Evolutionary conservation across 2,329 filamentous ascomycete genomes (phyloP).

Genomic region (Ilyonectria mors-panacis): DNA sequence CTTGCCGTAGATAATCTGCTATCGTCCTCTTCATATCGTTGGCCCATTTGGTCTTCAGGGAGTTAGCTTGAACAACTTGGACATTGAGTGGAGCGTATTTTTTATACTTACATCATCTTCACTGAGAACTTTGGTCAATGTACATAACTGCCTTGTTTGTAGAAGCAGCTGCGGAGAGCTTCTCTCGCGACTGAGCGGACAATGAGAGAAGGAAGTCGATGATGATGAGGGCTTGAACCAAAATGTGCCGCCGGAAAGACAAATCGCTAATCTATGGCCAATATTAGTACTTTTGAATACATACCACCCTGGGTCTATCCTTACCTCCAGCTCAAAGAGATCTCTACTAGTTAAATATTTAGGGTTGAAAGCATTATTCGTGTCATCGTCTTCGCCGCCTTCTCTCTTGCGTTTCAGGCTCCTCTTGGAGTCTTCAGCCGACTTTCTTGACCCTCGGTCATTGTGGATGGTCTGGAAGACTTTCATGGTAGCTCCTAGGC

Average conservation of each 20-base stretch:
- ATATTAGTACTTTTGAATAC: neutral
- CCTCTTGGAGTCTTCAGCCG: slow-evolving; percentile 74
- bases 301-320: neutral
- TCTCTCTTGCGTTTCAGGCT: slow-evolving; percentile 80
- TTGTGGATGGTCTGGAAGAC: slow-evolving; percentile 68
- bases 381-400: slow-evolving; percentile 66
- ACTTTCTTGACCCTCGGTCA: slow-evolving; percentile 65
- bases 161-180: slow-evolving; percentile 74
- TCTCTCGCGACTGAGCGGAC: slow-evolving; percentile 85
- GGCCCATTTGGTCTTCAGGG: slow-evolving; percentile 83
- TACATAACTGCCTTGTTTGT: slow-evolving; percentile 93
- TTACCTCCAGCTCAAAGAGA: slow-evolving; percentile 93
- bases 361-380: slow-evolving; percentile 79
- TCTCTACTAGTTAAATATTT: slow-evolving; percentile 99
- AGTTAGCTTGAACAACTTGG: slow-evolving; percentile 27
- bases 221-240: slow-evolving; percentile 95
- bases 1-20: slow-evolving; percentile 85
- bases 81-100: neutral
- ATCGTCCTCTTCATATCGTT: slow-evolving; percentile 83
- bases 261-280: slow-evolving; percentile 82
- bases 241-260: slow-evolving; percentile 92
- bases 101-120: slow-evolving; percentile 82
- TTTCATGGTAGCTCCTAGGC: slow-evolving; percentile 76
- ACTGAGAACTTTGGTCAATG: slow-evolving; percentile 75
- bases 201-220: slow-evolving; percentile 96